Evolutionary conservation across 2,329 filamentous ascomycete species (phyloP), one percentile per base, ranked within the genome.

Genomic region (Eurotiales sp.): DNA sequence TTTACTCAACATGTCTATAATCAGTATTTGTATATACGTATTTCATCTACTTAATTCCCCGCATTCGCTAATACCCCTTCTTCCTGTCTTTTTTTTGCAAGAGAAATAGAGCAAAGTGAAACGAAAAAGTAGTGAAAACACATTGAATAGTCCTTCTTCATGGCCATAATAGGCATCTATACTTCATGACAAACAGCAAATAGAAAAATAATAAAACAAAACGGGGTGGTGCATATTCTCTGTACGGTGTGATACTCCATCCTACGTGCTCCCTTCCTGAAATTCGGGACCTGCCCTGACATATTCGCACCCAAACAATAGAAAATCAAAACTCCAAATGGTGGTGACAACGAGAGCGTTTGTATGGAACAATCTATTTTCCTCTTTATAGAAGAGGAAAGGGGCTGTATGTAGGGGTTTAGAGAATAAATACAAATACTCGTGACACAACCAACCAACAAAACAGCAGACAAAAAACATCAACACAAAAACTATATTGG

Each of bases 61-160:
- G n/a, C n/a, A n/a, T n/a, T n/a, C n/a, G n/a, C n/a, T n/a, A n/a
- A n/a, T n/a, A n/a, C n/a, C n/a, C n/a, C n/a, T n/a, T n/a, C n/a
- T n/a, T n/a, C n/a, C n/a, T n/a, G n/a, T n/a, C n/a, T n/a, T n/a
- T n/a, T n/a, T n/a, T n/a, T n/a, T n/a, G n/a, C n/a, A n/a, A n/a
- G n/a, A n/a, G n/a, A n/a, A n/a, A n/a, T n/a, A n/a, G n/a, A n/a
- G n/a, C n/a, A n/a, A n/a, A n/a, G n/a, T 21, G 11, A 43, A 19
- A 27, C 42, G 40, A 11, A 37, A 25, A 32, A 36, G 22, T 44
- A 51, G 51, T 29, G 44, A 47, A 36, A 37, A 37, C 8, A 19
- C n/a, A 37, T 37, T 8, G 34, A 19, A 15, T 19, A 21, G 21
- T 11, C 8, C 17, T 11, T 37, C 8, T 17, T 19, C 15, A 37